Base-by-base conservation (phyloP, 371 early-diverging fungal species). In the Circinella umbellata region DNA sequence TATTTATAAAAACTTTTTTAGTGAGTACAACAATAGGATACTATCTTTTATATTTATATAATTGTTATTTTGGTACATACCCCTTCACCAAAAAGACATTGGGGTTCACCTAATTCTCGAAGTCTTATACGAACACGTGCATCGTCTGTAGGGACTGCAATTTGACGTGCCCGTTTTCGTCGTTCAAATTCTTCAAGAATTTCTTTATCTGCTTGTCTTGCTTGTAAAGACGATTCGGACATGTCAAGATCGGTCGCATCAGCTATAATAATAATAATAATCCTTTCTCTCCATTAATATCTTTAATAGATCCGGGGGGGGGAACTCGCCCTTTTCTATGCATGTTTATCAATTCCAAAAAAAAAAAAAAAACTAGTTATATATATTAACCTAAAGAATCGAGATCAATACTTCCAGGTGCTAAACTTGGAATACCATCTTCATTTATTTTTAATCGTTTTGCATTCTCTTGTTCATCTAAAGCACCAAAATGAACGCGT, bases 81-180 rank as follows among this genome's bases (percentile, higher is more conserved):
- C 49, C 95, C 96, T 89, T 98, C 98, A 53, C 92, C 98, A 75
- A 98, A 98, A 3, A 96, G 80, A 69, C 95, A 95, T 64, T 93
- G 89, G 0, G 98, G 98, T 64, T 96, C 93, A 3, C 87, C 89
- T 48, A 92, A 79, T 47, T 94, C 92, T 61, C 95, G 84, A 59
- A 98, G 84, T 64, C 86, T 79, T 46, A 81, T 82, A 20, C 94
- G 80, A 34, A 98, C 98, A 62, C 90, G 85, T 13, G 74, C 74
- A 78, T 98, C 98, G 63, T 95, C 95, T 4, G 98, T 98, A 8
- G 98, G 98, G 0, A 98, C 94, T 7, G 94, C 96, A 7, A 98
- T 72, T 38, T 86, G 76, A 46, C 92, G 83, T 1, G 96, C 96
- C 6, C 93, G 76, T 70, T 91, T 89, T 72, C 90, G 89, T 64